These are phyloP conservation scores for Rhizopus arrhizus DNA, from an alignment of 371 early-diverging fungal genomes.

Conservation along the genomic window DNA sequence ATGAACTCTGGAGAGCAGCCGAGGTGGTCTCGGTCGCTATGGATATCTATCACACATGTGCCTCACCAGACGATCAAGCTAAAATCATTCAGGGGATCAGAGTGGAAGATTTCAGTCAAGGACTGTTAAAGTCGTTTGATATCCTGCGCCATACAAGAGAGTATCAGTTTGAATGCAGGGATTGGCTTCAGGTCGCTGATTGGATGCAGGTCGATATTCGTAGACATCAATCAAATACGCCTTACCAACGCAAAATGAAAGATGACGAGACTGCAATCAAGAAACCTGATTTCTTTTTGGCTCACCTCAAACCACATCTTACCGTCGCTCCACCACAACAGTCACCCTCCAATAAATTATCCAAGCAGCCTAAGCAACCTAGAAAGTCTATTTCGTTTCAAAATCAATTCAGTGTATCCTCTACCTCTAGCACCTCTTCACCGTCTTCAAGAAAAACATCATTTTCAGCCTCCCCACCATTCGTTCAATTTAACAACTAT, in stretches of 20 bases:
- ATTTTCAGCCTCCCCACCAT: slow-evolving; percentile 20
- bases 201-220: slow-evolving; percentile 37
- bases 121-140: slow-evolving; percentile 22
- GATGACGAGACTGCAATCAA: not conserved
- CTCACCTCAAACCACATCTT: slow-evolving; percentile 19
- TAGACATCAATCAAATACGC: slow-evolving; percentile 20
- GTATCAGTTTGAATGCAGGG: slow-evolving; percentile 27
- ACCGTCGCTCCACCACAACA: slow-evolving; percentile 1
- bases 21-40: slow-evolving; percentile 38
- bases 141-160: slow-evolving; percentile 32
- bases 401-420: slow-evolving; percentile 23
- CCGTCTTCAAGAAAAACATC: slow-evolving; percentile 9
- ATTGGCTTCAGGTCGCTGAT: slow-evolving; percentile 38
- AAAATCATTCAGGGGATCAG: slow-evolving; percentile 25
- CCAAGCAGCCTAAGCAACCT: slow-evolving; percentile 4
- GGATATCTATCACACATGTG: slow-evolving; percentile 28
- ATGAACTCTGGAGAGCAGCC: slow-evolving; percentile 43
- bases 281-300: slow-evolving; percentile 18
- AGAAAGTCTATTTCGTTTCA: slow-evolving; percentile 23
- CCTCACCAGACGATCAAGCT: slow-evolving; percentile 16
- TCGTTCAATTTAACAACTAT: slow-evolving; percentile 25
- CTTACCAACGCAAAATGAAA: not conserved
- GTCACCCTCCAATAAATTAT: not conserved
- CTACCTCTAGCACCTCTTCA: not conserved
- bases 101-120: slow-evolving; percentile 22